Evolutionary conservation across 768 basidiomycete genomes (phyloP).

Genomic region (Auricularia sp.): DNA sequence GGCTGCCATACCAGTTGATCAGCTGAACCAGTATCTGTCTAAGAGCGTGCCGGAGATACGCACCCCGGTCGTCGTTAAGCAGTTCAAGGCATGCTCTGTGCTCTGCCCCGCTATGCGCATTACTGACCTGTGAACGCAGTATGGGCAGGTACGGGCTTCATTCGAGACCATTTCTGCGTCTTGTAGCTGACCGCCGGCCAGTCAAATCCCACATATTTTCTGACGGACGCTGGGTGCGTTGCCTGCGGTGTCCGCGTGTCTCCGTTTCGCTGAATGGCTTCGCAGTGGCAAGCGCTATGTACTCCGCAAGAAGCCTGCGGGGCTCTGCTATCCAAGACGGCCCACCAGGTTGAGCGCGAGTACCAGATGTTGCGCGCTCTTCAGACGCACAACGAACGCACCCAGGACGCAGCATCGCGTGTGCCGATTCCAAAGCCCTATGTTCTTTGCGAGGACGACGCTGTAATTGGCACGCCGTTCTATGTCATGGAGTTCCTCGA

Average conservation of each 20-base stretch:
- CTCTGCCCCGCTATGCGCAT: conserved; percentile 5
- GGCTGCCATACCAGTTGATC: conserved; percentile 53
- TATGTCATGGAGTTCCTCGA: conserved; percentile 96
- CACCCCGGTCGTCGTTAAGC: conserved; percentile 69
- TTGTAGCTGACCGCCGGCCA: conserved; percentile 18
- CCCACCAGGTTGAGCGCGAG: conserved; percentile 93
- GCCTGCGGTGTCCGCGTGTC: neutral
- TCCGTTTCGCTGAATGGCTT: neutral
- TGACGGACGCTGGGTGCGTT: conserved; percentile 63
- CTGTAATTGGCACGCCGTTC: conserved; percentile 79
- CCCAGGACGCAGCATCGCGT: conserved; percentile 36
- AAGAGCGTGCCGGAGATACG: conserved; percentile 43
- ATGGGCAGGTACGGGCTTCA: conserved; percentile 59
- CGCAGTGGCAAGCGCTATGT: conserved; percentile 57
- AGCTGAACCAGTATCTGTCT: conserved; percentile 56
- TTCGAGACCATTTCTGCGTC: neutral
- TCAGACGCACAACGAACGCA: conserved; percentile 54
- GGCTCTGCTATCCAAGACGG: conserved; percentile 81
- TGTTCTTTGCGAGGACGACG: conserved; percentile 66
- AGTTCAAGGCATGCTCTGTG: conserved; percentile 67
- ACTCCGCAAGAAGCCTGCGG: conserved; percentile 86
- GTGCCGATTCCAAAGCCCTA: conserved; percentile 85
- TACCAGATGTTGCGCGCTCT: conserved; percentile 71
- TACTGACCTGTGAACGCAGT: conserved; percentile 33
- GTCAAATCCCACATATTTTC: conserved; percentile 96